Evolutionary conservation across 1,284 basidiomycete species (phyloP).

Genomic region (Cutaneotrichosporon cutaneum): DNA sequence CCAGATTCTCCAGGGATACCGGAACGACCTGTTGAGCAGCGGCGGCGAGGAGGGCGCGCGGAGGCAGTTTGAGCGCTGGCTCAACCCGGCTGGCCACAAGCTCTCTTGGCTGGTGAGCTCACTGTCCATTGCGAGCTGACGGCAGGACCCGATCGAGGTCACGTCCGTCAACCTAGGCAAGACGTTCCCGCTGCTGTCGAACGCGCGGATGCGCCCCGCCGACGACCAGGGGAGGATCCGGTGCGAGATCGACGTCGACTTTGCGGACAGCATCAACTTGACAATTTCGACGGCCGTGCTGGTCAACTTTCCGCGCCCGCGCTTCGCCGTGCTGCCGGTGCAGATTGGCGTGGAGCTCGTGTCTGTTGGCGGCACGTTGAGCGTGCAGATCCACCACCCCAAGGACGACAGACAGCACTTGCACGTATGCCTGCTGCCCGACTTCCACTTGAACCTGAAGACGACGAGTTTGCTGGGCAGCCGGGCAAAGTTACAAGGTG

Average conservation of each 20-base stretch:
- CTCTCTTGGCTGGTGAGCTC: conserved; percentile 48
- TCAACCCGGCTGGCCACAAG: conserved; percentile 46
- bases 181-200: conserved; percentile 57
- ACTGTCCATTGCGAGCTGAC: conserved; percentile 1
- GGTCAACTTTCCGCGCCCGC: conserved; percentile 59
- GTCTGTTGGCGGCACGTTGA: conserved; percentile 58
- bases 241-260: conserved; percentile 60
- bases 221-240: conserved; percentile 57
- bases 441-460: conserved; percentile 59
- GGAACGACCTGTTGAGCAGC: conserved; percentile 50
- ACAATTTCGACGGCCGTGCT: conserved; percentile 59
- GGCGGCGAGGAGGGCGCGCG: conserved; percentile 54
- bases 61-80: conserved; percentile 51
- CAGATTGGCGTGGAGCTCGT: conserved; percentile 58
- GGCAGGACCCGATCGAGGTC: conserved; percentile 57
- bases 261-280: conserved; percentile 57
- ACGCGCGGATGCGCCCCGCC: conserved; percentile 58
- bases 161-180: conserved; percentile 58
- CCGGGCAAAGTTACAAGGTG: conserved; percentile 58
- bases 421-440: conserved; percentile 58
- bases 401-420: conserved; percentile 49
- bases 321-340: conserved; percentile 60
- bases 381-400: conserved; percentile 45
- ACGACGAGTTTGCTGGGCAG: conserved; percentile 59
- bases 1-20: conserved; percentile 54